Conservation (phyloP, 2,329 filamentous ascomycete genomes). For the Xylaria polymorpha region DNA sequence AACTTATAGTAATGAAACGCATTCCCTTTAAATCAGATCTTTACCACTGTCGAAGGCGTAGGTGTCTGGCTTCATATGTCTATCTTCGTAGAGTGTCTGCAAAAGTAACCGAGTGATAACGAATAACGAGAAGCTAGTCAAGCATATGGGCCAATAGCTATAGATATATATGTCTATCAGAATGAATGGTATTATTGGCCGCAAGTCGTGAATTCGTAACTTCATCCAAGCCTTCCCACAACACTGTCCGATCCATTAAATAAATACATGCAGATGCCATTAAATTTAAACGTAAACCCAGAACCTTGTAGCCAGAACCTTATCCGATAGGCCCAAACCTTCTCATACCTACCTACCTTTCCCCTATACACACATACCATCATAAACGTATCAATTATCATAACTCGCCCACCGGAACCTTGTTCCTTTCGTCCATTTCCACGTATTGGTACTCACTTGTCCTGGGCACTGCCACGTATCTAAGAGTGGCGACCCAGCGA, state of each 20-base stretch:
- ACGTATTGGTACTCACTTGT: background rate
- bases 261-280: constrained; percentile 18
- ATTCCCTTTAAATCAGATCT: background rate
- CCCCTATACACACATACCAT: background rate
- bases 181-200: constrained; percentile 22
- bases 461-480: background rate
- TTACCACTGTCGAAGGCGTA: no score
- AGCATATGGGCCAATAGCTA: background rate
- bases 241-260: background rate
- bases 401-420: background rate
- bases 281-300: constrained; percentile 23
- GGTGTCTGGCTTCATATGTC: no score
- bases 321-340: constrained; percentile 13
- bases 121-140: background rate
- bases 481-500: background rate
- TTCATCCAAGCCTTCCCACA: constrained; percentile 2
- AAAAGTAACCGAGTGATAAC: background rate
- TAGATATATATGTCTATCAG: constrained; percentile 12
- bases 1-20: background rate
- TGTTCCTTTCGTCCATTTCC: background rate
- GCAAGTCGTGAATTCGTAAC: constrained; percentile 27
- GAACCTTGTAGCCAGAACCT: constrained; percentile 18
- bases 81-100: background rate
- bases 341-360: background rate
- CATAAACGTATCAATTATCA: constrained; percentile 11